Conservation (phyloP, 768 basidiomycete species). For the Boletus rubroflammeus region DNA sequence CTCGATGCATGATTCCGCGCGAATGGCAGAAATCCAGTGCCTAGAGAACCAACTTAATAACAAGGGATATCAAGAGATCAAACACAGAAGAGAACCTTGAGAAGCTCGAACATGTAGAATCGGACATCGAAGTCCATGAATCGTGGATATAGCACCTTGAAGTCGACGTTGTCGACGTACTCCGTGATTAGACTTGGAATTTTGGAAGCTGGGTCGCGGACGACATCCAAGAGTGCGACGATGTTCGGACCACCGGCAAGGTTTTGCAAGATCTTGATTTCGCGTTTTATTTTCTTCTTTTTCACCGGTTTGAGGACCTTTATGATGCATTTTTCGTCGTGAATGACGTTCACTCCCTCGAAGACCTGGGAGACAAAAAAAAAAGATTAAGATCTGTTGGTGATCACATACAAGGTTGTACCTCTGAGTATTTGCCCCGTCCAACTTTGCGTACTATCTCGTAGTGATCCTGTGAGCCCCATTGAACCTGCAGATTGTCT, state of each 20-base stretch:
- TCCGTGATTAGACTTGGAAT: slow-evolving; percentile 96
- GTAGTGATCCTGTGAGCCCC: slow-evolving; percentile 96
- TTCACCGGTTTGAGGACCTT: slow-evolving; percentile 99
- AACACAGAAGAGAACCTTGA: slow-evolving; percentile 58
- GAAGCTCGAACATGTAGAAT: slow-evolving; percentile 93
- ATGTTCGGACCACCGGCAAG: slow-evolving; percentile 95
- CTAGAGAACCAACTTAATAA: slow-evolving; percentile 34
- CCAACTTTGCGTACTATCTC: slow-evolving; percentile 97
- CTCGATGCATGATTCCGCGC: slow-evolving; percentile 97
- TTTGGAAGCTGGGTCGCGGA: slow-evolving; percentile 93
- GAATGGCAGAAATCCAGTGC: slow-evolving; percentile 98
- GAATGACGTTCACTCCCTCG: slow-evolving; percentile 87
- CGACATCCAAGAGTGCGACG: slow-evolving; percentile 90
- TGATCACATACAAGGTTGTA: slow-evolving; percentile 30
- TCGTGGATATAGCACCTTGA: slow-evolving; percentile 93
- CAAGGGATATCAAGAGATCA: slow-evolving; percentile 1
- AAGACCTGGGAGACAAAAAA: slow-evolving; percentile 57
- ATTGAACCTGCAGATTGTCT: slow-evolving; percentile 97
- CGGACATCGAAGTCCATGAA: slow-evolving; percentile 95
- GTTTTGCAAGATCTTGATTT: slow-evolving; percentile 98
- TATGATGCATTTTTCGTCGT: slow-evolving; percentile 94
- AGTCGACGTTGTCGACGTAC: slow-evolving; percentile 98
- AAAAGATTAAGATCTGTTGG: slow-evolving; percentile 12
- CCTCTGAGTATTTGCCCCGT: slow-evolving; percentile 93
- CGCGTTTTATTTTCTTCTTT: slow-evolving; percentile 99